Evolutionary conservation across 108 stramenopile species (phyloP).

Genomic region (Fragilaria crotonensis): DNA sequence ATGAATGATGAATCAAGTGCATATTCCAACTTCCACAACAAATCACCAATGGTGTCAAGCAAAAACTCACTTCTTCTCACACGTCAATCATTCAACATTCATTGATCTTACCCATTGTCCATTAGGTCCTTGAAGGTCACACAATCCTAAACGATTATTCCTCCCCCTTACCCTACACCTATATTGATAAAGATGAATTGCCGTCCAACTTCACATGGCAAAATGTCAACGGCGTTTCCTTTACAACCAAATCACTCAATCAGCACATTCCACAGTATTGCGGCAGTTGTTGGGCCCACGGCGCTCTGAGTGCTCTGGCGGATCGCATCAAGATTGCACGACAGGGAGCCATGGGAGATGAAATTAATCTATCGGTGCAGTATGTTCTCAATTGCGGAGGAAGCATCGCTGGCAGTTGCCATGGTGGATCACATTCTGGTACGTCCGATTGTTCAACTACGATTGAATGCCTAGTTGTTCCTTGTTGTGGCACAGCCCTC

Average conservation of each 20-base stretch:
- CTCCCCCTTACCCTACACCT: constrained; percentile 63
- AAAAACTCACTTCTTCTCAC: too few relatives aligned
- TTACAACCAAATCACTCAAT: constrained; percentile 72
- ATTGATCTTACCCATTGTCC: too few relatives aligned
- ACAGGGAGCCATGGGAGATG: constrained; percentile 22
- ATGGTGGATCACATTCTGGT: constrained; percentile 47
- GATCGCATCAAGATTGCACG: constrained; percentile 92
- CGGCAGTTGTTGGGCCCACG: constrained; percentile 92
- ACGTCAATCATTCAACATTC: too few relatives aligned
- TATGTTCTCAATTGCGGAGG: constrained; percentile 61
- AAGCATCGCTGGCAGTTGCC: constrained; percentile 55
- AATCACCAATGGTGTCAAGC: too few relatives aligned
- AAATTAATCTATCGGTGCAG: constrained; percentile 61
- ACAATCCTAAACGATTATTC: constrained; percentile 8
- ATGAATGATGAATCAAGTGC: too few relatives aligned
- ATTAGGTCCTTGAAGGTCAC: constrained; percentile 4
- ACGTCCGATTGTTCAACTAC: background rate
- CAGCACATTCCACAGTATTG: constrained; percentile 74
- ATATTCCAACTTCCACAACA: too few relatives aligned
- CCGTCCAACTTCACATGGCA: constrained; percentile 76
- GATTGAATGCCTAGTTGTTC: background rate
- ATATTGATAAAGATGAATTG: constrained; percentile 43
- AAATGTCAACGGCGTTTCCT: constrained; percentile 58
- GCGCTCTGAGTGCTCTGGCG: constrained; percentile 61
- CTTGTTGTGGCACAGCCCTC: background rate